Base-by-base conservation (phyloP, 2,329 filamentous ascomycete genomes). In the Alternaria rosae region DNA sequence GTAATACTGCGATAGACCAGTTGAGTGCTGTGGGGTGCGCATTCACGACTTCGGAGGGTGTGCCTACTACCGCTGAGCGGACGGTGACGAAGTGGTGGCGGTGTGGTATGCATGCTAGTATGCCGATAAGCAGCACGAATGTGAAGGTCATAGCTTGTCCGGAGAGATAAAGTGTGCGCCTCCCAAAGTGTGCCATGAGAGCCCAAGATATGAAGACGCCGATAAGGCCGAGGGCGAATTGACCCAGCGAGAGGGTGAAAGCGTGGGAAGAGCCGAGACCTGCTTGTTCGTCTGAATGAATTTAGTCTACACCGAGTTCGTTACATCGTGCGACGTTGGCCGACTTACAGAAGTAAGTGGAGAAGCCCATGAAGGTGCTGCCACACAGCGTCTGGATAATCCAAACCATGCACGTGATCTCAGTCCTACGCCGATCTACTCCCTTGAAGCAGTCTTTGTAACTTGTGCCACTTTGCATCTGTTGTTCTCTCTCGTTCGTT, bases 381-480 rank as follows among this genome's bases (percentile, higher is more conserved):
- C 70, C 71, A 23, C 65, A 70, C 5, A 72, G 74, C 30, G 77
- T 80, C 57, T 84, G 82, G 23, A 80, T 79, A 2, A 78, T 76
- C 78, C 79, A 83, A 15, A 72, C 73, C 76, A 81, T 78, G 67
- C 84, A 86, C 17, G 86, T 83, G 64, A 89, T 88, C 73, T 91
- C 92, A 1, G 92, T 96, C n/a, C 93, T 87, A 55, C 92, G 89
- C 52, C 89, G 83, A 73, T 96, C 89, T 9, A 86, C 85, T 7
- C 92, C 92, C 76, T 85, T 89, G 85, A 96, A 95, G 81, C 92
- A 96, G 76, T 96, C 92, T 69, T 86, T 79, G 78, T 94, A 96
- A 53, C 85, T 88, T 5, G 91, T 87, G 26, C 92, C 92, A 8
- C 82, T 81, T 47, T 64, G 58, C 25, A 92, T 89, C 77, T 86